Conservation (phyloP, 345 rosid species). For the Gossypium mustelinum region DNA sequence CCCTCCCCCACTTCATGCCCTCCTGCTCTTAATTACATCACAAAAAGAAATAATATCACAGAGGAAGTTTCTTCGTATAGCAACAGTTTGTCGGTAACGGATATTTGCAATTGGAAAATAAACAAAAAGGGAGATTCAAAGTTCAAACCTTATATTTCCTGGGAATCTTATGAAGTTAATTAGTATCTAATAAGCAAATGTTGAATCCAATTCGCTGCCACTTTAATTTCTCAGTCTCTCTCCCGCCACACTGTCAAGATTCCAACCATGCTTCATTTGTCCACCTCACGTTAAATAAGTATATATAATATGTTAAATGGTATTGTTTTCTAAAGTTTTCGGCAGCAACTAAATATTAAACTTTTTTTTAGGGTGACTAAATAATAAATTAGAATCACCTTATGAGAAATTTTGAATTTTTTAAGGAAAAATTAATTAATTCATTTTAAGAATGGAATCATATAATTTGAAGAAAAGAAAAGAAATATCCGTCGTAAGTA, state of each 20-base stretch:
- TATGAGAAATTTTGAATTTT: no score
- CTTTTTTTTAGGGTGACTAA: no score
- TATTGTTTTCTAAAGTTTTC: no score
- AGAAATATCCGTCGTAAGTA: no score
- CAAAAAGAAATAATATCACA: neutral
- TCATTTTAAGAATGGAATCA: no score
- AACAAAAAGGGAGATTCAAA: neutral
- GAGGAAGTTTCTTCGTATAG: constrained; percentile 7
- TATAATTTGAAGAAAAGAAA: no score
- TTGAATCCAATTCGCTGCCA: no score
- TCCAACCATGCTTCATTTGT: neutral
- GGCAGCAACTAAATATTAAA: no score
- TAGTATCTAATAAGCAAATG: neutral
- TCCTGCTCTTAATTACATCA: neutral
- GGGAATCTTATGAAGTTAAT: constrained; percentile 7
- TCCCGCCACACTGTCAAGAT: constrained; percentile 20
- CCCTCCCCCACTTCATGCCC: neutral
- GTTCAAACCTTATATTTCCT: neutral
- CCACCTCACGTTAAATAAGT: neutral
- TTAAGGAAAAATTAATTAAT: no score
- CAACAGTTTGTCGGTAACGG: constrained; percentile 5
- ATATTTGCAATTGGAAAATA: neutral
- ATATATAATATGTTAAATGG: no score
- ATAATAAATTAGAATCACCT: no score
- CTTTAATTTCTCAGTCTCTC: constrained; percentile 1